phyloP scores from a whole-genome alignment of 2,329 filamentous ascomycete species.

The Zymoseptoria passerinii region DNA sequence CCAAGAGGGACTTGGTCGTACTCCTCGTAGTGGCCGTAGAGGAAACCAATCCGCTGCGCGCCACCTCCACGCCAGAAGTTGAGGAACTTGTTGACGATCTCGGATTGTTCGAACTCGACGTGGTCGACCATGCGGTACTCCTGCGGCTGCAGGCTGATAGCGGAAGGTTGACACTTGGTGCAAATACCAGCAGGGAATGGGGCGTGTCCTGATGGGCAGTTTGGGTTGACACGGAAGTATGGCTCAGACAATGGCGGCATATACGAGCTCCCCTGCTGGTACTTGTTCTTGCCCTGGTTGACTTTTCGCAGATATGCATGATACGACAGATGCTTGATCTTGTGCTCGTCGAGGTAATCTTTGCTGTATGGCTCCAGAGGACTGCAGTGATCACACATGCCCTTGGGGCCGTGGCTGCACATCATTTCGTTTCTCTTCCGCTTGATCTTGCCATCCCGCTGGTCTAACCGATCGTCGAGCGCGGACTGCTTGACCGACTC shows the following conservation, averaged over 20 bases:
- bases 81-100: conserved; percentile 80
- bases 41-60: conserved; percentile 73
- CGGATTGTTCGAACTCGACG: conserved; percentile 83
- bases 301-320: conserved; percentile 91
- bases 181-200: conserved; percentile 95
- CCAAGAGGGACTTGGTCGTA: conserved; percentile 90
- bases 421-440: conserved; percentile 68
- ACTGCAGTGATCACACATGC: conserved; percentile 99
- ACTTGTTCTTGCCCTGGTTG: conserved; percentile 93
- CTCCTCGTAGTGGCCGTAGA: conserved; percentile 85
- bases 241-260: conserved; percentile 92
- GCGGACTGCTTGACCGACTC: conserved; percentile 81
- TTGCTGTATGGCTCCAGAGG: conserved; percentile 87
- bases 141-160: conserved; percentile 90
- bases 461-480: conserved; percentile 80
- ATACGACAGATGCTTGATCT: conserved; percentile 98
- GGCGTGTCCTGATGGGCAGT: conserved; percentile 89
- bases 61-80: conserved; percentile 87
- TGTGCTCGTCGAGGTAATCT: conserved; percentile 85
- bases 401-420: conserved; percentile 92
- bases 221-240: conserved; percentile 76
- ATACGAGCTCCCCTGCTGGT: conserved; percentile 85
- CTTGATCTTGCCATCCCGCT: conserved; percentile 79
- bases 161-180: conserved; percentile 94
- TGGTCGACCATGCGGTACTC: conserved; percentile 96